A percentile compares a stretch with the other conserved stretches of the same genome.
phyloP scores from a whole-genome alignment of 2,329 filamentous ascomycete genomes.

The Clonostachys byssicola region DNA sequence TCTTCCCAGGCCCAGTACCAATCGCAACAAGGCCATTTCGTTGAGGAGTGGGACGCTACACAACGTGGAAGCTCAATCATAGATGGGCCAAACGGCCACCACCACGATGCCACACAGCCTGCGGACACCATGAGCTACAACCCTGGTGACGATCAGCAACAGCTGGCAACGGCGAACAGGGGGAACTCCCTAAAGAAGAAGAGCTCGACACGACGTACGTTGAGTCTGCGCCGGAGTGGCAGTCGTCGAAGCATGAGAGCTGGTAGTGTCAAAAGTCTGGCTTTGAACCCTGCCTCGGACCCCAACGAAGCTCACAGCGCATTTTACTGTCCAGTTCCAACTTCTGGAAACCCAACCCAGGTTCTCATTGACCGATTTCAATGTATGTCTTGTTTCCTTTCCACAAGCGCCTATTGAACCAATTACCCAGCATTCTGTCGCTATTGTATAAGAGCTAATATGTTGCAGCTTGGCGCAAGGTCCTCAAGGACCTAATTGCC shows the following conservation, averaged over 20 bases:
- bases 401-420: not conserved
- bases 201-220: slow-evolving; percentile 67
- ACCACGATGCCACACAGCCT: not conserved
- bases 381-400: slow-evolving; percentile 45
- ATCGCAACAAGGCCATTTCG: slow-evolving; percentile 45
- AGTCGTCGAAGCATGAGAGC: slow-evolving; percentile 81
- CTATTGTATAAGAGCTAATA: not conserved
- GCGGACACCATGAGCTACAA: slow-evolving; percentile 42
- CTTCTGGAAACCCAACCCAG: slow-evolving; percentile 82
- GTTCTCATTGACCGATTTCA: slow-evolving; percentile 84
- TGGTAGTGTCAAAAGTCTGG: slow-evolving; percentile 80
- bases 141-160: slow-evolving; percentile 33
- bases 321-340: slow-evolving; percentile 88
- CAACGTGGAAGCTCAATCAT: slow-evolving; percentile 63
- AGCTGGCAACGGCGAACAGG: slow-evolving; percentile 21
- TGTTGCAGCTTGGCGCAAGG: slow-evolving; percentile 79
- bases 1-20: no score
- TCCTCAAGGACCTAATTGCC: slow-evolving; percentile 88
- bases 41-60: slow-evolving; percentile 68
- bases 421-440: not conserved
- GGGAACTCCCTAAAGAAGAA: slow-evolving; percentile 87
- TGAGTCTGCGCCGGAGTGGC: slow-evolving; percentile 72
- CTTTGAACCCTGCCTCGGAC: slow-evolving; percentile 64
- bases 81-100: slow-evolving; percentile 33
- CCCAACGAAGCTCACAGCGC: slow-evolving; percentile 73